Conservation (phyloP, 768 basidiomycete genomes). For the Lentinula guzmanii region DNA sequence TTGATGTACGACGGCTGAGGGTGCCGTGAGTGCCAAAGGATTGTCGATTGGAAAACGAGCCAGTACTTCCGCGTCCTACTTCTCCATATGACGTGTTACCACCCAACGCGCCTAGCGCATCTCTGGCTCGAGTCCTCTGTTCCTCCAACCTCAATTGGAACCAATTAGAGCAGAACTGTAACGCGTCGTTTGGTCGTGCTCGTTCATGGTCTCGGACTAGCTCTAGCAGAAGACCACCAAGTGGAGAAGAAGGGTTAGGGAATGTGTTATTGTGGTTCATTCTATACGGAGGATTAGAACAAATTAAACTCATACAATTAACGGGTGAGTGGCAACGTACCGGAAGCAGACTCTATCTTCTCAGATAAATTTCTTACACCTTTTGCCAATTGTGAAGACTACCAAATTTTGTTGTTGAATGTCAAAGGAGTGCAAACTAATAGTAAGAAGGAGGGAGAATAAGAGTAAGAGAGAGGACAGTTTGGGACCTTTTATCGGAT, state of each 20-base stretch:
- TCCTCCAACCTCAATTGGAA: constrained; percentile 86
- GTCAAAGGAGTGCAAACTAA: too few relatives aligned
- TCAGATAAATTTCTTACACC: background rate
- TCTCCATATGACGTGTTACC: constrained; percentile 30
- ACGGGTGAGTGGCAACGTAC: background rate
- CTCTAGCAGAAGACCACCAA: constrained; percentile 77
- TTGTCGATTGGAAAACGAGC: constrained; percentile 39
- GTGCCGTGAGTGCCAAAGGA: constrained; percentile 38
- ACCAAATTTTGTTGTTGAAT: background rate
- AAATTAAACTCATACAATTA: background rate
- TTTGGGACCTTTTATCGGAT: background rate
- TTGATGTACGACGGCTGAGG: constrained; percentile 44
- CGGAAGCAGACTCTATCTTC: background rate
- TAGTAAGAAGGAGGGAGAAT: background rate
- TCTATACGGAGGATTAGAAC: background rate
- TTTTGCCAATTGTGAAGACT: background rate
- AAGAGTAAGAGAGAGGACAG: background rate
- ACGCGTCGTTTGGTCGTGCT: constrained; percentile 83
- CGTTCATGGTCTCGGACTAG: constrained; percentile 81
- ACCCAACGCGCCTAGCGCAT: constrained; percentile 33
- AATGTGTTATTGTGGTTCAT: background rate
- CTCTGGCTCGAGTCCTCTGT: constrained; percentile 70
- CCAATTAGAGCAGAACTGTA: constrained; percentile 94
- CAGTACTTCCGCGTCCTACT: constrained; percentile 52
- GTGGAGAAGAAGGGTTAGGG: constrained; percentile 52